Evolutionary conservation across 768 basidiomycete genomes (phyloP).

Genomic region (Leccinum incarnatum): DNA sequence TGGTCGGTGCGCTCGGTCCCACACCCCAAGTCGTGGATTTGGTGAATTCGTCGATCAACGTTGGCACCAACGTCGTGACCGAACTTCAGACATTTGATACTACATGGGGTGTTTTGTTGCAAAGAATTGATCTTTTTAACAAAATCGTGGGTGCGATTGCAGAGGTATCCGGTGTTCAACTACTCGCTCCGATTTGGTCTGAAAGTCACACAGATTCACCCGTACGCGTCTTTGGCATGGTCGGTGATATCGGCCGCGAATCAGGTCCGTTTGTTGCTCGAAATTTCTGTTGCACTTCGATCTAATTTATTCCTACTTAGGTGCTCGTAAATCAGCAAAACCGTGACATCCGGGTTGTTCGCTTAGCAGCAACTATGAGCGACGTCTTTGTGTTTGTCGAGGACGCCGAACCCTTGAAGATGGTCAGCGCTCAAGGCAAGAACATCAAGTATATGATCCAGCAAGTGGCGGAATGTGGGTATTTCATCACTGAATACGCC

Average conservation of each 20-base stretch:
- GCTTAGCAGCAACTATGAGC: slow-evolving; percentile 18
- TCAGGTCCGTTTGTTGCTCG: slow-evolving; percentile 4
- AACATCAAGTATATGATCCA: slow-evolving; percentile 13
- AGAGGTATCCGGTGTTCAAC: slow-evolving; percentile 4
- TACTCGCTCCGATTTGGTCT: not conserved
- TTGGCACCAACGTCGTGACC: not conserved
- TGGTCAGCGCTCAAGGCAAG: slow-evolving; percentile 6
- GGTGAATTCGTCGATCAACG: not conserved
- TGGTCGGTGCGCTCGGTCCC: not conserved
- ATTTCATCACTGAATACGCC: slow-evolving; percentile 23
- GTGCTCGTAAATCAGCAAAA: slow-evolving; percentile 18
- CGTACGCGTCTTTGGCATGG: slow-evolving; percentile 18
- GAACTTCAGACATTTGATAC: slow-evolving; percentile 16
- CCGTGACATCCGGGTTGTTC: slow-evolving; percentile 15
- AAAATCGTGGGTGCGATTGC: slow-evolving; percentile 9
- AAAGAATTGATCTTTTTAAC: slow-evolving; percentile 15
- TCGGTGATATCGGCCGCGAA: slow-evolving; percentile 23
- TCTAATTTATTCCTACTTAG: not conserved
- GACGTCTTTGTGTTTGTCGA: slow-evolving; percentile 14
- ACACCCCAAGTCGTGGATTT: not conserved
- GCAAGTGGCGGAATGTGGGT: slow-evolving; percentile 24
- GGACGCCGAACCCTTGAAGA: slow-evolving; percentile 8
- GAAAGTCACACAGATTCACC: slow-evolving; percentile 14
- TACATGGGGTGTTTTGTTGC: slow-evolving; percentile 15
- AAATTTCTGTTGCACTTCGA: not conserved